These are phyloP conservation scores for Aspergillus uvarum DNA, from an alignment of 2,329 filamentous ascomycete species.

Conservation along the genomic window DNA sequence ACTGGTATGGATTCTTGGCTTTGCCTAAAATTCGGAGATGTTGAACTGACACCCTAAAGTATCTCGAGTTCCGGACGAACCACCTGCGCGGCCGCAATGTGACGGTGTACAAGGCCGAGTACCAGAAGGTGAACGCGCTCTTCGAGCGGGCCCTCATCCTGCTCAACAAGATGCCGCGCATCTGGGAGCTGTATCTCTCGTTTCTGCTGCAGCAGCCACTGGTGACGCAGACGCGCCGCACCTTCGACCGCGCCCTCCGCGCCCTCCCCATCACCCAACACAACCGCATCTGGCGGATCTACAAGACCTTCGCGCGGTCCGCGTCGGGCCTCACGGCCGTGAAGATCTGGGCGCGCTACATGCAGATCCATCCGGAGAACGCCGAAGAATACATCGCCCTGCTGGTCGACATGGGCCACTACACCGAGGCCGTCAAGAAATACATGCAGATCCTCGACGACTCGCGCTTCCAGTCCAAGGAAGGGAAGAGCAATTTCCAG, in stretches of 20 bases:
- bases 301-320: constrained; percentile 86
- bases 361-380: constrained; percentile 95
- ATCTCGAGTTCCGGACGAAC: constrained; percentile 78
- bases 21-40: not conserved
- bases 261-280: constrained; percentile 94
- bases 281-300: constrained; percentile 90
- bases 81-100: constrained; percentile 82
- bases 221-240: constrained; percentile 78
- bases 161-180: constrained; percentile 96
- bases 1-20: constrained; percentile 57
- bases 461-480: constrained; percentile 83
- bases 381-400: constrained; percentile 93
- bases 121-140: constrained; percentile 87
- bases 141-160: constrained; percentile 91
- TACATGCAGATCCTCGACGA: constrained; percentile 95
- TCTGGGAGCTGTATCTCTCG: constrained; percentile 96
- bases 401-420: constrained; percentile 74
- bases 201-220: constrained; percentile 92
- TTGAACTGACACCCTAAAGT: constrained; percentile 52
- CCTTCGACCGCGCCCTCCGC: constrained; percentile 88
- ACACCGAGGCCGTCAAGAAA: constrained; percentile 84
- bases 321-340: constrained; percentile 87
- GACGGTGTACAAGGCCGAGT: constrained; percentile 75
- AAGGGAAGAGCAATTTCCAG: constrained; percentile 92
- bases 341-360: constrained; percentile 91